Base-by-base conservation (phyloP, 2,329 filamentous ascomycete genomes). In the Pseudogymnoascus sp. region DNA sequence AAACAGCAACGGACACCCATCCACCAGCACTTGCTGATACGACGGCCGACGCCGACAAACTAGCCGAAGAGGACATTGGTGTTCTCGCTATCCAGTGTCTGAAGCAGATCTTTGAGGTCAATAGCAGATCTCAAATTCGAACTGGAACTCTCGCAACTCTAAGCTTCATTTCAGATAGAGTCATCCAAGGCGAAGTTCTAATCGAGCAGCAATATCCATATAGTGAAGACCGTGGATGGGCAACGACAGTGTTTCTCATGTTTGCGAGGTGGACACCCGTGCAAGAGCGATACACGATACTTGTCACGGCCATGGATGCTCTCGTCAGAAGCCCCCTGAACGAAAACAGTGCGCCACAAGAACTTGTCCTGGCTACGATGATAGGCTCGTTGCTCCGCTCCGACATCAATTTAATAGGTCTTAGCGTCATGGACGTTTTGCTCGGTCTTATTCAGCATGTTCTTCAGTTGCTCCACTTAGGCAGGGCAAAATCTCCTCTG, bases 381-480 rank as follows among this genome's bases (percentile, higher is more conserved):
- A 86, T 97, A 65, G 87, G 90, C 65, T 90, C 89, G 66, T 81
- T 97, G 9, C 79, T 99, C 57, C 87, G 89, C 61, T 97, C 93
- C 0, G 87, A 93, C 44, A 87, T 96, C 72, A 97, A 97, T 75
- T 82, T 97, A 72, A 97, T 99, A 66, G 95, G 95, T 1, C 80
- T 99, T 53, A 97, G 93, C 73, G 89, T 97, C 62, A 97, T 97
- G 87, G 95, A 99, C 74, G 87, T 97, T 17, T 79, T 97, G 28
- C 80, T 96, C 13, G 89, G 91, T 1, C 80, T 99, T 13, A 85
- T 97, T 67, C 88, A 91, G 67, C 91, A 96, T 72, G 89, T 93
- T 73, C 85, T 91, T 68, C 83, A 87, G 70, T 79, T 96, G 8
- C 81, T 96, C 13, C 89, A 91, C 70, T 81, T 91, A 28, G 77